Evolutionary conservation across 2,329 filamentous ascomycete genomes (phyloP), one percentile per base, ranked within the genome.

Genomic region (Fusarium solani-melongenae): DNA sequence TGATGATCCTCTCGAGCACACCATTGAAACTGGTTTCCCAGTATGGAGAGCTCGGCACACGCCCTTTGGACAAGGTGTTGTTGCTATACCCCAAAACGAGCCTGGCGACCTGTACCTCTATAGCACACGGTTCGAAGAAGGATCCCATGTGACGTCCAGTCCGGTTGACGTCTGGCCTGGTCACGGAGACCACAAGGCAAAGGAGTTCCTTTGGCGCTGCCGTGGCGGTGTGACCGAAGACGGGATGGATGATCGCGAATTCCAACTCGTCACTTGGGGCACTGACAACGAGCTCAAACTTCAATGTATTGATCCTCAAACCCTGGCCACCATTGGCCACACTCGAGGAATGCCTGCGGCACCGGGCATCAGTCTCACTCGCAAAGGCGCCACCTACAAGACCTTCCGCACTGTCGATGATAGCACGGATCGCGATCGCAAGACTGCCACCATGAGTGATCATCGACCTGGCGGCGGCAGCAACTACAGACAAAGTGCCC

Each of bases 251-350:
- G 87, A 95, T 70, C 90, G 96, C 76, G 95, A 98, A 61, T 98
- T 98, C 72, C 95, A 98, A 81, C 87, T 98, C 20, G 94, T 98
- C 0, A 95, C 95, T 0, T 98, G 95, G 95, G 95, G 95, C 29
- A 92, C 93, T 57, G 96, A 98, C 80, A 93, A 93, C 74, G 90
- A 95, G 77, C 86, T 98, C 33, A 92, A 93, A 57, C 86, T 98
- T 31, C 93, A 97, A 79, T 91, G 91, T 56, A 88, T 95, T 22
- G 89, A 94, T 44, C 84, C 90, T 1, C 85, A 90, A 29, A 85
- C 91, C 33, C 85, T 96, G 1, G 86, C 89, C 66, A 86, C 89
- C 2, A 92, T 97, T 17, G 94, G 94, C 4, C 93, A 94, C 79
- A 86, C 90, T 53, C 94, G 92, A 79, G 94, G 93, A 6, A 88